These are phyloP conservation scores for Yamadazyma paraphyllophila DNA, from an alignment of 805 yeast genomes.

Conservation along the genomic window DNA sequence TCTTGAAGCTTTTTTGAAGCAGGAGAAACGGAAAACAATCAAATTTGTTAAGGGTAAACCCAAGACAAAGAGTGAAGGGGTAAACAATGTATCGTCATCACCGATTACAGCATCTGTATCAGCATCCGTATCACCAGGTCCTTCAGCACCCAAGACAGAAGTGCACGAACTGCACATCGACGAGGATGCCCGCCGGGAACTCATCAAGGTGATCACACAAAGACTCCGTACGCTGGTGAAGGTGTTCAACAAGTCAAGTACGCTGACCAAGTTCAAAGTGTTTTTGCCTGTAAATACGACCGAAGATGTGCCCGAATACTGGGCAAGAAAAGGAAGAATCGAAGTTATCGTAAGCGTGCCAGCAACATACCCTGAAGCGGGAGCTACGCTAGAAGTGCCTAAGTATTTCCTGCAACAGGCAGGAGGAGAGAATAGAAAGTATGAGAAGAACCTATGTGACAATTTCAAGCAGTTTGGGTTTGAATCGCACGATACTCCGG, in stretches of 20 bases:
- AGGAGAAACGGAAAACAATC: slow-evolving; percentile 59
- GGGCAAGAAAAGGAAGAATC: slow-evolving; percentile 24
- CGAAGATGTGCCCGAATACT: slow-evolving; percentile 25
- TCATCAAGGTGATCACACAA: slow-evolving; percentile 25
- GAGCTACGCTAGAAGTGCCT: slow-evolving; percentile 23
- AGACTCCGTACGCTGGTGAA: slow-evolving; percentile 26
- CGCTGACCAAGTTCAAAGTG: slow-evolving; percentile 31
- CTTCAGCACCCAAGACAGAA: slow-evolving; percentile 5
- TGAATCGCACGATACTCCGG: slow-evolving; percentile 1
- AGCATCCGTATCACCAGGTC: not conserved
- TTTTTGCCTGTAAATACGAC: slow-evolving; percentile 25
- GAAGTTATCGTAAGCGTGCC: slow-evolving; percentile 37
- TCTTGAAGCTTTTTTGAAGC: slow-evolving; percentile 56
- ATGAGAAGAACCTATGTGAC: slow-evolving; percentile 26
- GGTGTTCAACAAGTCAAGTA: slow-evolving; percentile 24
- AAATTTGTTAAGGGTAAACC: slow-evolving; percentile 48
- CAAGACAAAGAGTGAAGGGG: not conserved
- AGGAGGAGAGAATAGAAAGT: slow-evolving; percentile 2
- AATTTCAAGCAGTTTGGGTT: slow-evolving; percentile 22
- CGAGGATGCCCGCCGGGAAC: slow-evolving; percentile 7
- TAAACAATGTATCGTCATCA: not conserved
- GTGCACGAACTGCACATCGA: slow-evolving; percentile 7
- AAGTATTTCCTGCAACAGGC: slow-evolving; percentile 29
- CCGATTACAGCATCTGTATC: slow-evolving; percentile 1
- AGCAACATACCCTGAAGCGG: slow-evolving; percentile 28